Evolutionary conservation across 331 rosid genomes (phyloP).

Genomic region (Phaseolus coccineus): DNA sequence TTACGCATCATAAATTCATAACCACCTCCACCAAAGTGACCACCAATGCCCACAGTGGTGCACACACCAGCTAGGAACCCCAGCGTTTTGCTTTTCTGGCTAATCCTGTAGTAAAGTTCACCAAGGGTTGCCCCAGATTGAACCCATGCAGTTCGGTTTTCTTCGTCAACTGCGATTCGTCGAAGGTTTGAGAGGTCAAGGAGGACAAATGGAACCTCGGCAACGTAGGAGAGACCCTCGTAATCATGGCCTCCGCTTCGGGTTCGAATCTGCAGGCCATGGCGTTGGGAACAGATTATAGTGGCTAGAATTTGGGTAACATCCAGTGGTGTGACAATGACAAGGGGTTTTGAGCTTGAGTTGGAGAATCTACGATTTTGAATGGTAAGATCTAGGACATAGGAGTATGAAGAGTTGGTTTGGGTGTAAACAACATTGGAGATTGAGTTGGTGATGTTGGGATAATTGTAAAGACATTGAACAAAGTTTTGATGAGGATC

Average conservation of each 20-base stretch:
- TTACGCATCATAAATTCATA: slow-evolving; percentile 34
- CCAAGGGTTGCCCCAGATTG: slow-evolving; percentile 60
- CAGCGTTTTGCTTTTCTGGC: slow-evolving; percentile 15
- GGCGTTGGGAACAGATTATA: slow-evolving; percentile 49
- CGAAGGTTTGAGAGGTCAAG: slow-evolving; percentile 53
- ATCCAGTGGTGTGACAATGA: slow-evolving; percentile 51
- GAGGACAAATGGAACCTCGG: slow-evolving; percentile 49
- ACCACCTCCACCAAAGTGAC: slow-evolving; percentile 38
- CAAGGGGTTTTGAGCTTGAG: slow-evolving; percentile 40
- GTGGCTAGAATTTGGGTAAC: slow-evolving; percentile 56
- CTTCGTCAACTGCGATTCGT: slow-evolving; percentile 34
- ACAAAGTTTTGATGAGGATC: slow-evolving; percentile 39
- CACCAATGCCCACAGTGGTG: no score
- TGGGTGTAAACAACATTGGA: slow-evolving; percentile 40
- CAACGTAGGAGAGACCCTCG: slow-evolving; percentile 61
- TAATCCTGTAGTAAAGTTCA: slow-evolving; percentile 55
- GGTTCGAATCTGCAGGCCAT: slow-evolving; percentile 50
- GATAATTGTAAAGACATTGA: slow-evolving; percentile 36
- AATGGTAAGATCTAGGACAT: slow-evolving; percentile 22
- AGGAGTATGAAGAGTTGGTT: slow-evolving; percentile 42
- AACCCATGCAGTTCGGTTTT: slow-evolving; percentile 54
- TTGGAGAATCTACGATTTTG: slow-evolving; percentile 44
- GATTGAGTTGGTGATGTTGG: slow-evolving; percentile 39
- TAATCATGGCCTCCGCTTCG: slow-evolving; percentile 72
- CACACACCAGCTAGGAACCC: no score